These are phyloP conservation scores for Chlamydomonas eustigma DNA, from an alignment of 139 green algal genomes.

Conservation along the genomic window DNA sequence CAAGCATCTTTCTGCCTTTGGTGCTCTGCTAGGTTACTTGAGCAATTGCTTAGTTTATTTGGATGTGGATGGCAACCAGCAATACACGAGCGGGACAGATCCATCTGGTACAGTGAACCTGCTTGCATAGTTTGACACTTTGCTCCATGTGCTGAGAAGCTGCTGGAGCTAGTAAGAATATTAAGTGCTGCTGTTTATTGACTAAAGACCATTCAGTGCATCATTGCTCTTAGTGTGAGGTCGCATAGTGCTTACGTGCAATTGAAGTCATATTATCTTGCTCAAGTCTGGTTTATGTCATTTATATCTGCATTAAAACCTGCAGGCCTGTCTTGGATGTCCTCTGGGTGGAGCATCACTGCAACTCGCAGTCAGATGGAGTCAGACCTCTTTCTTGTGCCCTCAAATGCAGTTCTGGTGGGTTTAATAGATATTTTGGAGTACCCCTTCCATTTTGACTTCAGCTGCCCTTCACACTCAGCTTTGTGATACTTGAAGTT, in stretches of 20 bases:
- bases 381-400: too few relatives aligned
- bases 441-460: too few relatives aligned
- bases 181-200: neutral
- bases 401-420: too few relatives aligned
- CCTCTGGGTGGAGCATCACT: too few relatives aligned
- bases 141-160: neutral
- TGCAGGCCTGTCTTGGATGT: too few relatives aligned
- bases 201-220: too few relatives aligned
- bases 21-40: neutral
- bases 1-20: neutral
- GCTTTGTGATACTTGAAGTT: too few relatives aligned
- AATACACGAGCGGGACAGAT: neutral
- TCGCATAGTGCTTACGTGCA: neutral
- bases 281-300: neutral
- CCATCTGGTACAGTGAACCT: neutral
- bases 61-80: neutral
- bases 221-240: too few relatives aligned
- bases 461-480: too few relatives aligned
- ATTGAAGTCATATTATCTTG: neutral
- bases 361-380: too few relatives aligned
- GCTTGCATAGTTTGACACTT: neutral
- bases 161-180: neutral
- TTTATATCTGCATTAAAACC: too few relatives aligned
- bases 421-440: too few relatives aligned
- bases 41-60: neutral